A percentile compares a stretch with the other conserved stretches of the same genome.
Evolutionary conservation across 164 flowering plant genomes (phyloP).

Genomic region (Sedum album): DNA sequence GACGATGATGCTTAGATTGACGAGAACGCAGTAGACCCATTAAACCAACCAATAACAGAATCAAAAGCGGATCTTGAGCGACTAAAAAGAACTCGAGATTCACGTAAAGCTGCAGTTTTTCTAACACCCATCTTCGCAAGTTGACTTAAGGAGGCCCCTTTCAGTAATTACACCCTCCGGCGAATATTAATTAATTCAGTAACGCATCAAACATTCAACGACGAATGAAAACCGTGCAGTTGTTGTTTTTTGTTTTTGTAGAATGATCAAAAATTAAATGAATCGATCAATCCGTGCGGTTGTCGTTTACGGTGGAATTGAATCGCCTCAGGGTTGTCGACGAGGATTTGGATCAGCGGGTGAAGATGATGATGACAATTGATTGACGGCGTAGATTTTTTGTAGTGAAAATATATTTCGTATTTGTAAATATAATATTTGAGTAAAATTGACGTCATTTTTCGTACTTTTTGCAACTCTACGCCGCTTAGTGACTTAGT

Average conservation of each 20-base stretch:
- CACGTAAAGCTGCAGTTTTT: slow-evolving; percentile 5
- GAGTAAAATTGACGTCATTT: too few relatives aligned
- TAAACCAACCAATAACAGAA: neutral
- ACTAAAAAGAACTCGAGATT: neutral
- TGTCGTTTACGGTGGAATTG: too few relatives aligned
- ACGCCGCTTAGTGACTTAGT: too few relatives aligned
- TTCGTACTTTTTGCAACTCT: too few relatives aligned
- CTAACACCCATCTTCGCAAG: neutral
- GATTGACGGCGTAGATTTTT: too few relatives aligned
- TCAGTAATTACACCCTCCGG: neutral
- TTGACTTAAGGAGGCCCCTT: slow-evolving; percentile 1
- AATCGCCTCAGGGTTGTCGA: too few relatives aligned
- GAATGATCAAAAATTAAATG: too few relatives aligned
- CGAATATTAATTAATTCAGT: neutral
- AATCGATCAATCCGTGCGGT: too few relatives aligned
- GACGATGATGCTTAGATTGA: slow-evolving; percentile 13
- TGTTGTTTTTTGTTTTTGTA: neutral
- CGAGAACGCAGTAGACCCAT: neutral
- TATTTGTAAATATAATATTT: too few relatives aligned
- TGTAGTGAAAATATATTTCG: too few relatives aligned
- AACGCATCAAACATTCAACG: neutral
- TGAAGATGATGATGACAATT: too few relatives aligned
- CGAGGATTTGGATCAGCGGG: too few relatives aligned
- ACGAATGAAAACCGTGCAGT: neutral
- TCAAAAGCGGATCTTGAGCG: slow-evolving; percentile 4